These are phyloP conservation scores for Turnera subulata DNA, from an alignment of 345 rosid genomes.

Conservation along the genomic window DNA sequence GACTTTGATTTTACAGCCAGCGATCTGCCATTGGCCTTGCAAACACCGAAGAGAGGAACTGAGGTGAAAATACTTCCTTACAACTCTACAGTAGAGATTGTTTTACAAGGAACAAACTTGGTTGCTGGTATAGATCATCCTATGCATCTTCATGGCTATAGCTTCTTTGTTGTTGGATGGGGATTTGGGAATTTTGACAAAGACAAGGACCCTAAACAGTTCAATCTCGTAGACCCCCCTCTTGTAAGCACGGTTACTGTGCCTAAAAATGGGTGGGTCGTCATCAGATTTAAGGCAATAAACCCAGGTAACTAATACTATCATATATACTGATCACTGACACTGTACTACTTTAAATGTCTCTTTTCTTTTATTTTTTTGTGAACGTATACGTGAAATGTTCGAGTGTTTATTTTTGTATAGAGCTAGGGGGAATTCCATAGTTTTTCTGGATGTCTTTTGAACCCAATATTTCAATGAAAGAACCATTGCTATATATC, in stretches of 20 bases:
- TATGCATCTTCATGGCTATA: constrained; percentile 71
- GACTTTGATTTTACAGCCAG: constrained; percentile 8
- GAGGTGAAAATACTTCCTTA: constrained; percentile 35
- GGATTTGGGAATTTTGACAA: constrained; percentile 63
- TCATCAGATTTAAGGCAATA: constrained; percentile 9
- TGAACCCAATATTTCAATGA: no score
- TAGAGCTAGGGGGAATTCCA: no score
- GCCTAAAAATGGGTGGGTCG: constrained; percentile 14
- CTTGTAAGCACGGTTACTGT: no score
- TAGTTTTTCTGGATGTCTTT: no score
- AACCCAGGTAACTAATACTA: constrained; percentile 18
- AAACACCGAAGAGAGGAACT: constrained; percentile 9
- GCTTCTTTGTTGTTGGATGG: constrained; percentile 55
- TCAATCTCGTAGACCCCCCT: no score
- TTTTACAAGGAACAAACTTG: constrained; percentile 60
- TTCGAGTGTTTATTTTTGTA: no score
- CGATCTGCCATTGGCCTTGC: not conserved
- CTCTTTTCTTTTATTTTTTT: no score
- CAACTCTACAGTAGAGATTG: constrained; percentile 52
- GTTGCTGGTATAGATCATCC: constrained; percentile 55
- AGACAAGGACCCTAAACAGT: constrained; percentile 42
- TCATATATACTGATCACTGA: no score
- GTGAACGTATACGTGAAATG: no score
- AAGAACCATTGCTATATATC: no score
- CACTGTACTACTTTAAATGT: no score